Percentiles rank a stretch among this genome's conserved stretches.
These are phyloP conservation scores for Taiozyma sp. DNA, from an alignment of 1,139 yeast genomes.

Conservation along the genomic window DNA sequence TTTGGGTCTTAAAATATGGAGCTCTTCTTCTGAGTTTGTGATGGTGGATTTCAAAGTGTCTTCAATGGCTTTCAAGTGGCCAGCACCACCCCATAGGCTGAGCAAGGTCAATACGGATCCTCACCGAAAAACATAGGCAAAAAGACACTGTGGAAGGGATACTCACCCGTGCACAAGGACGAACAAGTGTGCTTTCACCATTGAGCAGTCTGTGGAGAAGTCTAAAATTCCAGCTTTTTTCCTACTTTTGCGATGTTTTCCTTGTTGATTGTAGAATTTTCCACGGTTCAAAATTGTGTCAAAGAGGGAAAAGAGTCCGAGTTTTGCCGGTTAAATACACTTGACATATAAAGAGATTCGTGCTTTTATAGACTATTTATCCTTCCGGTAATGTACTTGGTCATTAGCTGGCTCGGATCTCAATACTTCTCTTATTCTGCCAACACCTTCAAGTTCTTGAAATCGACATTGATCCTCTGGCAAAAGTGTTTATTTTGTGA, in stretches of 20 bases:
- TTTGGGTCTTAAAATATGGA: constrained; percentile 59
- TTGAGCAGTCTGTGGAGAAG: constrained; percentile 3
- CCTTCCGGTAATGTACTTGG: too few relatives aligned
- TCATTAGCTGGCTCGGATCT: neutral
- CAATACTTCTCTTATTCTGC: neutral
- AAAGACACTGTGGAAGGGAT: neutral
- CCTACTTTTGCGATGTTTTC: too few relatives aligned
- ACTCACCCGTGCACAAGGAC: constrained; percentile 74
- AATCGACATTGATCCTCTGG: constrained; percentile 4
- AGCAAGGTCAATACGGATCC: constrained; percentile 3
- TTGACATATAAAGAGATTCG: too few relatives aligned
- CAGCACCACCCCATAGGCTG: constrained; percentile 77
- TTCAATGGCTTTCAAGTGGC: constrained; percentile 62
- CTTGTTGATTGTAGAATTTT: neutral
- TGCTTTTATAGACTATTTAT: too few relatives aligned
- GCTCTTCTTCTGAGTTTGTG: constrained; percentile 34
- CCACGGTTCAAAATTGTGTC: neutral
- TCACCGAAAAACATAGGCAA: neutral
- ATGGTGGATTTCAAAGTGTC: constrained; percentile 42
- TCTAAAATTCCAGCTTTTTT: too few relatives aligned
- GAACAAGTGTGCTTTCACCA: constrained; percentile 52
- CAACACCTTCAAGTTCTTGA: neutral
- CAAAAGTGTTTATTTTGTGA: constrained; percentile 9
- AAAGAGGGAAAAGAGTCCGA: neutral
- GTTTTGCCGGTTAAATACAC: neutral